Base-by-base conservation (phyloP, 352 stramenopile genomes). In the Globisporangium orthogonon region DNA sequence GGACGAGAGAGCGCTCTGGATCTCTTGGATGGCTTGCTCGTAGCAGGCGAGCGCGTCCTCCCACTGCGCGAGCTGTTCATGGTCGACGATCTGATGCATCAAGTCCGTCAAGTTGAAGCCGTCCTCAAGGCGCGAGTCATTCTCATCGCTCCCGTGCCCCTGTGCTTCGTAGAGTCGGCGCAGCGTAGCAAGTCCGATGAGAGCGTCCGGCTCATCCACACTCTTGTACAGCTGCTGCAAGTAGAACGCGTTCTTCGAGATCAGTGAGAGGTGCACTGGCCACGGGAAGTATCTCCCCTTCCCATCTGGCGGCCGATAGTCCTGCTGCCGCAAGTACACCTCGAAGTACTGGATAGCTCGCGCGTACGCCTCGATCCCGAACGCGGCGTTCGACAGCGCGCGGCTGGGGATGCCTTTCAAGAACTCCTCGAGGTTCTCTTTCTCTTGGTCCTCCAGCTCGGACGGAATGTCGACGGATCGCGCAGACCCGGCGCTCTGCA, bases 311-410 rank as follows among this genome's bases (percentile, higher is more conserved):
- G 55, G 48, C 2, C 46, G 51, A n/a, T 40, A 40, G 23, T 80
- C 64, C 59, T 86, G 72, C 53, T 89, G 78, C 3, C 80, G 78
- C 45, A 91, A 56, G 54, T 81, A 71, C 7, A 80, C 66, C 66
- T 91, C 80, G 62, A 87, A 91, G 56, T 89, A 91, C 60, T 88
- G 80, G 50, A 89, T 82, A 40, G 78, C 78, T 17, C 80, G 73
- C 7, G 80, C 80, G 64, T 82, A 87, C 1, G 80, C 80, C 58
- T 83, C 81, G 29, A 91, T 85, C 40, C 74, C 70, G 56, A 77
- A 89, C 33, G 80, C 80, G 1, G 80, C 80, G 43, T 79, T 86
- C 18, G 80, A 91, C n/a, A 91, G 63, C 15, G 73, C 70, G 40
- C 66, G 70, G 50, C 71, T 84, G 4, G 80, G 76, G 29, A 91